A percentile compares a stretch with the other conserved stretches of the same genome.
These are phyloP conservation scores for Pancytospora philotis DNA, from an alignment of 371 early-diverging fungal species.

Conservation along the genomic window DNA sequence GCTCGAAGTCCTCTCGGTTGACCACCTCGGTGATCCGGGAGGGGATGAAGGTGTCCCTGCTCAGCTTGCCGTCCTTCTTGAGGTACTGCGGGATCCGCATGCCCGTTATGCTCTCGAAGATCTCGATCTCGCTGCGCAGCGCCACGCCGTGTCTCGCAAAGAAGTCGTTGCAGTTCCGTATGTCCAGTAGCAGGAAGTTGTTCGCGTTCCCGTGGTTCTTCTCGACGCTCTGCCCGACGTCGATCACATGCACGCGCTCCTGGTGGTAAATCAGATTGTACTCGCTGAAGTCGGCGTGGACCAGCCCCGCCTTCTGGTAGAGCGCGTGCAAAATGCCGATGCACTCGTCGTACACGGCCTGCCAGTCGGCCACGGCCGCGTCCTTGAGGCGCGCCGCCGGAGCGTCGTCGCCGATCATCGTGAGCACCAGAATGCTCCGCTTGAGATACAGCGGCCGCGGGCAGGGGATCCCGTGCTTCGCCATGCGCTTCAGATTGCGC, in stretches of 20 bases:
- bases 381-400: slow-evolving; percentile 62
- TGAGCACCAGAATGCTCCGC: slow-evolving; percentile 90
- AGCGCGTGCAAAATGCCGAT: slow-evolving; percentile 76
- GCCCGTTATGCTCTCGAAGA: slow-evolving; percentile 52
- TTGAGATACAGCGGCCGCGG: slow-evolving; percentile 81
- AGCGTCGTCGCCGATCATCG: slow-evolving; percentile 75
- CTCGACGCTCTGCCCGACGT: slow-evolving; percentile 96
- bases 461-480: slow-evolving; percentile 76
- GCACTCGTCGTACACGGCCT: slow-evolving; percentile 72
- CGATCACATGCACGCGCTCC: slow-evolving; percentile 66
- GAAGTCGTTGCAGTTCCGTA: slow-evolving; percentile 81
- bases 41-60: slow-evolving; percentile 45
- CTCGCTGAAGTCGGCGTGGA: slow-evolving; percentile 96
- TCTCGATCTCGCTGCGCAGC: slow-evolving; percentile 25
- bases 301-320: slow-evolving; percentile 81
- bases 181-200: slow-evolving; percentile 86
- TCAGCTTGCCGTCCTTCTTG: slow-evolving; percentile 37
- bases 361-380: slow-evolving; percentile 65
- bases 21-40: slow-evolving; percentile 35
- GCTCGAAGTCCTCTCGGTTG: slow-evolving; percentile 42
- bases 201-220: slow-evolving; percentile 94
- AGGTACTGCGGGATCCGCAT: slow-evolving; percentile 42
- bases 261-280: slow-evolving; percentile 68
- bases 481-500: slow-evolving; percentile 83
- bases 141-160: slow-evolving; percentile 63